Percentiles rank a stretch among this genome's conserved stretches.
Evolutionary conservation across 2,329 filamentous ascomycete genomes (phyloP).

Genomic region (Trichophyton rubrum): DNA sequence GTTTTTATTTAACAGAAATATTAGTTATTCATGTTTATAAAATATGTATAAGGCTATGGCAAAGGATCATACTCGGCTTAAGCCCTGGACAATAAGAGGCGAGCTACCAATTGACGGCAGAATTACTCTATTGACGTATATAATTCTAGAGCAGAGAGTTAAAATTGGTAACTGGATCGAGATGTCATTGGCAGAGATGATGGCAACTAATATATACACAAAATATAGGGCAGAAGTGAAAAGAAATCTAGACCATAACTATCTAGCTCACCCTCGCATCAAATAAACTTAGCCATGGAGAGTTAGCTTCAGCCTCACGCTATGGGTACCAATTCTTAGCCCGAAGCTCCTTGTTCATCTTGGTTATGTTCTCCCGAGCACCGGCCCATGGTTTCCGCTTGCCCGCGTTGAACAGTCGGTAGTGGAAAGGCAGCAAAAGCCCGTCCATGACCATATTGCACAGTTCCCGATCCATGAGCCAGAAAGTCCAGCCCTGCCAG

Average conservation of each 20-base stretch:
- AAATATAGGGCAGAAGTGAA: background rate
- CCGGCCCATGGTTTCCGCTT: constrained; percentile 23
- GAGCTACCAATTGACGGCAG: no score
- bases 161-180: no score
- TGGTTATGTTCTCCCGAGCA: constrained; percentile 19
- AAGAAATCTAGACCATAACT: background rate
- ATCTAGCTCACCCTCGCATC: background rate
- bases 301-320: no score
- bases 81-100: no score
- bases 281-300: background rate
- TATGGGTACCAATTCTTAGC: constrained; percentile 1
- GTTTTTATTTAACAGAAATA: no score
- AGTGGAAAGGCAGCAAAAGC: constrained; percentile 23
- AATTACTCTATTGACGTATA: no score
- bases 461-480: constrained; percentile 23
- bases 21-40: no score
- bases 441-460: constrained; percentile 24
- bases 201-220: no score
- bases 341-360: constrained; percentile 11
- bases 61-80: no score
- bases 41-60: no score
- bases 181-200: no score
- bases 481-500: constrained; percentile 24
- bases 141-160: no score
- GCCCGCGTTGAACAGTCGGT: constrained; percentile 25